A percentile compares a stretch with the other conserved stretches of the same genome.
Evolutionary conservation across 2,329 filamentous ascomycete species (phyloP).

Genomic region (Coniella lustricola): DNA sequence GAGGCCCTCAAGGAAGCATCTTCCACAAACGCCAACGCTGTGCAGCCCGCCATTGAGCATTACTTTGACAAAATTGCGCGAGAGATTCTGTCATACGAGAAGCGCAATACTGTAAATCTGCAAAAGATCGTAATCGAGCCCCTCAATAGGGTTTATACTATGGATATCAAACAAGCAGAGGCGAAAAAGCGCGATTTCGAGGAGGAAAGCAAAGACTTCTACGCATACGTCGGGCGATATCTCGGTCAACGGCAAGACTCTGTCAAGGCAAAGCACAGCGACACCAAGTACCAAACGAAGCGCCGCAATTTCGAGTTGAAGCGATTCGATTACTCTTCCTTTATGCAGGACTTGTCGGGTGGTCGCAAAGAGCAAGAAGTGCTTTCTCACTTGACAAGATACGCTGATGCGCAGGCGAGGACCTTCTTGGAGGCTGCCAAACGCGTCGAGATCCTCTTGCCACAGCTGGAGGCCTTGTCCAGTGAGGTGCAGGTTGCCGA

Average conservation of each 20-base stretch:
- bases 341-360: constrained; percentile 98
- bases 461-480: constrained; percentile 82
- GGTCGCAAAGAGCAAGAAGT: constrained; percentile 98
- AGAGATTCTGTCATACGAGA: constrained; percentile 83
- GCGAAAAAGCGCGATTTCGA: constrained; percentile 97
- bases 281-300: constrained; percentile 93
- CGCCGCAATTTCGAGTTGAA: constrained; percentile 93
- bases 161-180: constrained; percentile 97
- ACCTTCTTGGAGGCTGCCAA: constrained; percentile 77
- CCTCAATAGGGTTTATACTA: constrained; percentile 80
- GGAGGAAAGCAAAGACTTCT: constrained; percentile 98
- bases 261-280: constrained; percentile 94
- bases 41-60: constrained; percentile 94
- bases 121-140: constrained; percentile 95
- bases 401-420: constrained; percentile 82
- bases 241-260: constrained; percentile 95
- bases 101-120: constrained; percentile 73
- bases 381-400: constrained; percentile 86
- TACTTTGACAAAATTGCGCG: constrained; percentile 96
- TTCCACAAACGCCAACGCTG: constrained; percentile 85
- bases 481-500: constrained; percentile 87
- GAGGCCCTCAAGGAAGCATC: constrained; percentile 82
- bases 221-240: constrained; percentile 89
- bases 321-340: constrained; percentile 96
- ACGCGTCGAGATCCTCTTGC: constrained; percentile 78